Evolutionary conservation across 805 yeast species (phyloP).

Genomic region (Isabelozyma rhagii): DNA sequence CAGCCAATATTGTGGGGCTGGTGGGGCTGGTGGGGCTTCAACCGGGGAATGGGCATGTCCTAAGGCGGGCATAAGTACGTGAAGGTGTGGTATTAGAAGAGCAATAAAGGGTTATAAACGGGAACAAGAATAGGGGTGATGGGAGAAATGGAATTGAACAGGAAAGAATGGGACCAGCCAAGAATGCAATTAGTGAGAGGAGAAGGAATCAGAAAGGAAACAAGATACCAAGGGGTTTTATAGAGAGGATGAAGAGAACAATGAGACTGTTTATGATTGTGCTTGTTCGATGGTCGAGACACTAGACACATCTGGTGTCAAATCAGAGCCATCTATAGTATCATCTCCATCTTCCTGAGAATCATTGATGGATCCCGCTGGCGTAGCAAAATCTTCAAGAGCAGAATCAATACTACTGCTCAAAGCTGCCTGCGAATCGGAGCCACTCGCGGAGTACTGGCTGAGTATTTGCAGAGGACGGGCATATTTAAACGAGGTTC

Average conservation of each 20-base stretch:
- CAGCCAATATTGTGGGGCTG: background rate
- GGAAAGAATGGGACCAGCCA: background rate
- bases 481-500: constrained; percentile 8
- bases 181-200: too few species aligned
- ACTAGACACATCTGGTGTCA: background rate
- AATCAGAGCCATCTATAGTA: background rate
- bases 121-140: background rate
- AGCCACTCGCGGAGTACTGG: constrained; percentile 8
- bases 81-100: too few species aligned
- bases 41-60: too few species aligned
- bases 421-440: constrained; percentile 5
- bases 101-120: too few species aligned
- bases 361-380: background rate
- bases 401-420: constrained; percentile 16
- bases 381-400: constrained; percentile 4
- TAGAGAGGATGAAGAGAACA: background rate
- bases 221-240: too few species aligned
- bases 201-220: too few species aligned
- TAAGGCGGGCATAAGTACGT: too few species aligned
- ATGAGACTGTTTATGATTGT: too few species aligned
- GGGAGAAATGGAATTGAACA: background rate
- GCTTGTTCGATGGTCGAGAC: background rate
- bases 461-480: constrained; percentile 25
- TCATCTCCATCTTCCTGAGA: background rate
- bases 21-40: too few species aligned